Conservation (phyloP, 768 basidiomycete genomes). For the Coprinopsis marcescibilis region DNA sequence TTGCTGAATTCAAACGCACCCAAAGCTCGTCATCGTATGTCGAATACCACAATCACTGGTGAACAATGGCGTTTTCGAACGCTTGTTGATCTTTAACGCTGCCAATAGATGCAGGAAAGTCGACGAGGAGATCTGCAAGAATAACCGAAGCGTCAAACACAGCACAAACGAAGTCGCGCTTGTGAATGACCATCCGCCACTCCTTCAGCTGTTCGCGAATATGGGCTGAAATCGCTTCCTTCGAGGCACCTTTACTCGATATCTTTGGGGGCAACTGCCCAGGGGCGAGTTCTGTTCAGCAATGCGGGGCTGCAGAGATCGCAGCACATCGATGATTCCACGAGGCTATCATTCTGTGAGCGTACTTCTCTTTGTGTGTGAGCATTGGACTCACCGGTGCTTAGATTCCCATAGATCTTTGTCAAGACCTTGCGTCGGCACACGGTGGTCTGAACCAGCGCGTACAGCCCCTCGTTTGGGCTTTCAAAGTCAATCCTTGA, state of each 20-base stretch:
- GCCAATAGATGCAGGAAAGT: neutral
- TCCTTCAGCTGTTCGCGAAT: neutral
- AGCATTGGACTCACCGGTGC: neutral
- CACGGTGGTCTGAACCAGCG: slow-evolving; percentile 5
- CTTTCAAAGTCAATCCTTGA: slow-evolving; percentile 1
- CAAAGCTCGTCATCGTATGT: neutral
- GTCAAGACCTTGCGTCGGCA: slow-evolving; percentile 6
- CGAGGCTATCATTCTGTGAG: neutral
- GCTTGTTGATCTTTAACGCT: no score
- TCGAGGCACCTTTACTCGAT: neutral
- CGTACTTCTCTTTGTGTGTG: neutral
- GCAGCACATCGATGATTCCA: slow-evolving; percentile 11
- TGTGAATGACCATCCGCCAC: neutral
- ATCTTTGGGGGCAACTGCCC: neutral
- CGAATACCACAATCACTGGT: neutral
- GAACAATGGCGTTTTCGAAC: no score
- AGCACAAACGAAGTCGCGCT: neutral
- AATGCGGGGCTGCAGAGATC: slow-evolving; percentile 9
- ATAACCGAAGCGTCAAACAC: neutral
- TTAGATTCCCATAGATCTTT: slow-evolving; percentile 3
- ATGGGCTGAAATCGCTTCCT: neutral
- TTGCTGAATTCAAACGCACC: no score
- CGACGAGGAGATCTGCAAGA: neutral
- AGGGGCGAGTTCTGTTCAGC: neutral
- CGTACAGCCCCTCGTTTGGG: slow-evolving; percentile 8